phyloP scores from a whole-genome alignment of 2,329 filamentous ascomycete genomes.

The Westerdykella aurantiaca region DNA sequence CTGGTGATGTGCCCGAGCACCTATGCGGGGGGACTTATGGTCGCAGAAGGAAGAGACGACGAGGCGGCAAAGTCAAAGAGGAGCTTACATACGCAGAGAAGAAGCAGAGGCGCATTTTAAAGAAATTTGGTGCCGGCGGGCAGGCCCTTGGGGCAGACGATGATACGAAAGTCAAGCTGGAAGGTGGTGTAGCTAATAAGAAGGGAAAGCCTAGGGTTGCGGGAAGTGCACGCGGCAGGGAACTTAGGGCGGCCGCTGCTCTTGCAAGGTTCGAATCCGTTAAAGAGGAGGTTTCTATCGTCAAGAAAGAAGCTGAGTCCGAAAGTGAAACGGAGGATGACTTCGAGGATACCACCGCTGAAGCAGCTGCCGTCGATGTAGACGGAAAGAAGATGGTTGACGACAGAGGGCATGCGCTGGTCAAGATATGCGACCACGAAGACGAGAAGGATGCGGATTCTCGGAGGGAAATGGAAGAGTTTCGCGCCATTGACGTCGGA shows the following conservation, averaged over 20 bases:
- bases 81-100: conserved; percentile 62
- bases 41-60: conserved; percentile 49
- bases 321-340: conserved; percentile 36
- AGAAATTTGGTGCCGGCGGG: conserved; percentile 70
- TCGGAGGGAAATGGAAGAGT: conserved; percentile 59
- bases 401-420: conserved; percentile 57
- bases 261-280: conserved; percentile 61
- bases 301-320: conserved; percentile 29
- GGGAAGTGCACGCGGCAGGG: conserved; percentile 65
- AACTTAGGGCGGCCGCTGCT: conserved; percentile 70
- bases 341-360: conserved; percentile 27
- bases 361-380: conserved; percentile 56
- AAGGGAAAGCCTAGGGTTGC: conserved; percentile 67
- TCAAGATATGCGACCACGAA: conserved; percentile 72
- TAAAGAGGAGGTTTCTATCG: conserved; percentile 40
- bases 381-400: conserved; percentile 62
- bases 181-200: conserved; percentile 56
- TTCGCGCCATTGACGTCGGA: conserved; percentile 44
- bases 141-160: conserved; percentile 65
- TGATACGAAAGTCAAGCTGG: conserved; percentile 57
- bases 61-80: conserved; percentile 39
- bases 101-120: conserved; percentile 65
- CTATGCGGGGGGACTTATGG: conserved; percentile 76
- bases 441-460: conserved; percentile 38
- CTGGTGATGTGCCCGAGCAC: conserved; percentile 47